Base-by-base conservation (phyloP, 2,329 filamentous ascomycete species). In the Trichoderma sp. region DNA sequence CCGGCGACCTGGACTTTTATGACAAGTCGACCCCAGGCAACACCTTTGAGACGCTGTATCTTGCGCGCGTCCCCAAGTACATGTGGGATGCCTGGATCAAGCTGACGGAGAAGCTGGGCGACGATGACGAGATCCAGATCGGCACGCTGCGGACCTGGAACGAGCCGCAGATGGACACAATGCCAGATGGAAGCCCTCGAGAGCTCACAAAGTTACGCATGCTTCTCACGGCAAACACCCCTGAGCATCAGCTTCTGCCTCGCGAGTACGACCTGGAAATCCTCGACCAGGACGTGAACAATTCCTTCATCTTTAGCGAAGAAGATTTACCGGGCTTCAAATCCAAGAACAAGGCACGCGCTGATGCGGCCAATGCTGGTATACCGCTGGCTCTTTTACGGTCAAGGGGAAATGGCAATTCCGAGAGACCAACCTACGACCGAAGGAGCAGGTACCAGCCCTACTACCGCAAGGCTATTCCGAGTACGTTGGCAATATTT, bases 281-380 rank as follows among this genome's bases (percentile, higher is more conserved):
- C 56, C 89, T 80, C 66, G 83, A 84, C 59, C 75, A 78, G 65
- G 77, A 86, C n/a, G 88, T 94, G 37, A 88, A 87, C 74, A 97
- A 97, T 79, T 95, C 93, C 22, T 97, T 91, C 76, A 84, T 98
- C 67, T 99, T 99, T 76, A 93, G 91, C 48, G 95, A 99, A 80
- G 93, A 97, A 77, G 93, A 98, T 75, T 85, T 97, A 25, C 92
- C 93, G 0, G 74, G 78, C 17, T 80, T 78, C 74, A 80, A 80
- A 72, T 78, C 76, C 17, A 77, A 77, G 76, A 86, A 86, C 74
- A 86, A 84, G 73, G 80, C 80, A 57, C 82, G 84, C 60, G 82
- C 84, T n/a, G 84, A 87, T 64, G 84, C 85, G 9, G 80, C 86
- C 4, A 85, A 84, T 53, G 84, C 83, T 19, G 85, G 88, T 63